Base-by-base conservation (phyloP, 108 stramenopile genomes). In the Nannochloropsis gaditana region DNA sequence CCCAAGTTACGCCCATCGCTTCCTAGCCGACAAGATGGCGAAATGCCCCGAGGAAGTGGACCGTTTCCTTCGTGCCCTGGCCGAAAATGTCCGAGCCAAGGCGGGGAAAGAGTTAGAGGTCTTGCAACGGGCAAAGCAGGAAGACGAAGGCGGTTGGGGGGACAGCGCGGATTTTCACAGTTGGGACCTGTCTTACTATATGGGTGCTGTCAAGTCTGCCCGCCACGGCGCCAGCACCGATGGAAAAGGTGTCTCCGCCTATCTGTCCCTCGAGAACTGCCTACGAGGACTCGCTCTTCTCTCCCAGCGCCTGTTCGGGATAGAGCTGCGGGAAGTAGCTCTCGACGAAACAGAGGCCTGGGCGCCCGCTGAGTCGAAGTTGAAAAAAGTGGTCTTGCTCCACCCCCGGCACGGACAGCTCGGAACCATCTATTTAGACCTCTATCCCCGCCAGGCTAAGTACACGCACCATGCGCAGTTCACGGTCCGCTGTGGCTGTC, bases 401-500 rank as follows among this genome's bases (percentile, higher is more conserved):
- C 87, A 87, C 83, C 44, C 83, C 5, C 11, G 21, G 19, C 41
- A 81, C 19, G 87, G 87, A 31, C 79, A 79, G 80, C 83, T 97
- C 43, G 98, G 97, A 3, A 94, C 93, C 9, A 91, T 99, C 89
- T 99, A 96, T 87, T 85, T 98, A 59, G 98, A 99, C 87, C 87
- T 98, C 83, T 93, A 94, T 90, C 93, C 94, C 15, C 92, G 96
- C 41, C 91, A 92, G 11, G 94, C 94, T 31, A 99, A 99, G 86
- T 97, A 94, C 85, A 87, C 91, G 44, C 96, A 97, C 88, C 95
- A 97, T 5, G 99, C 99, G 9, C 99, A 99, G 87, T 99, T 97
- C 87, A 97, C 96, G 8, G 94, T 99, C 21, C 94, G 94, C 21
- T 98, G 98, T 85, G 97, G 97, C 43, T 95, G 95, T 84, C 59